Conservation (phyloP, 2,329 filamentous ascomycete species). For the Clonostachys chloroleuca region DNA sequence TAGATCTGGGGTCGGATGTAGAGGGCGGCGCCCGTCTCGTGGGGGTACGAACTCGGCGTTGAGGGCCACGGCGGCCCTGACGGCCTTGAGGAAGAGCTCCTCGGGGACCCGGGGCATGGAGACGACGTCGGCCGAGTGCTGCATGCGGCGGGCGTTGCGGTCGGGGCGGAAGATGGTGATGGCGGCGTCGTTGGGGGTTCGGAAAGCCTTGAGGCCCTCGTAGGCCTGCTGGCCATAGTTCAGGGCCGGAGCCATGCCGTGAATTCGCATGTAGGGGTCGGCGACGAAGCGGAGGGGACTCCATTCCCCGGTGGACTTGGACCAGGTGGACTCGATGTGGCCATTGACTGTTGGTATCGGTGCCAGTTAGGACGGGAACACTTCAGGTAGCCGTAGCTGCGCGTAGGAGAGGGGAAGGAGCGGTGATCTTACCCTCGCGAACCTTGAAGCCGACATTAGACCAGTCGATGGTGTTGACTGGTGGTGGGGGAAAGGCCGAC, state of each 20-base stretch:
- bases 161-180: slow-evolving; percentile 87
- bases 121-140: slow-evolving; percentile 78
- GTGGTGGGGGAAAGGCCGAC: slow-evolving; percentile 68
- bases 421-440: slow-evolving; percentile 64
- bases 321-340: slow-evolving; percentile 87
- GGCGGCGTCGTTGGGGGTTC: slow-evolving; percentile 59
- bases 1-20: slow-evolving; percentile 89
- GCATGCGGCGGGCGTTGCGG: slow-evolving; percentile 79
- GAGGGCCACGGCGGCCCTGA: slow-evolving; percentile 75
- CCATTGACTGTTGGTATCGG: slow-evolving; percentile 65
- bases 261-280: slow-evolving; percentile 81
- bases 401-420: slow-evolving; percentile 45
- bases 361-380: neutral
- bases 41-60: slow-evolving; percentile 92
- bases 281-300: slow-evolving; percentile 71
- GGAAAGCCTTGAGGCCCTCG: slow-evolving; percentile 97
- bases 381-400: neutral
- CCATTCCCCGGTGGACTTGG: slow-evolving; percentile 71
- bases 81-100: slow-evolving; percentile 70
- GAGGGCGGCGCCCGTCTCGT: slow-evolving; percentile 84
- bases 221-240: slow-evolving; percentile 99
- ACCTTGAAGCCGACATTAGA: slow-evolving; percentile 88
- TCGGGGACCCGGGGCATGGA: slow-evolving; percentile 78
- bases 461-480: slow-evolving; percentile 87
- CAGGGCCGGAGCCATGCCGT: slow-evolving; percentile 90